These are phyloP conservation scores for Drechslerella dactyloides DNA, from an alignment of 2,329 filamentous ascomycete genomes.

Conservation along the genomic window DNA sequence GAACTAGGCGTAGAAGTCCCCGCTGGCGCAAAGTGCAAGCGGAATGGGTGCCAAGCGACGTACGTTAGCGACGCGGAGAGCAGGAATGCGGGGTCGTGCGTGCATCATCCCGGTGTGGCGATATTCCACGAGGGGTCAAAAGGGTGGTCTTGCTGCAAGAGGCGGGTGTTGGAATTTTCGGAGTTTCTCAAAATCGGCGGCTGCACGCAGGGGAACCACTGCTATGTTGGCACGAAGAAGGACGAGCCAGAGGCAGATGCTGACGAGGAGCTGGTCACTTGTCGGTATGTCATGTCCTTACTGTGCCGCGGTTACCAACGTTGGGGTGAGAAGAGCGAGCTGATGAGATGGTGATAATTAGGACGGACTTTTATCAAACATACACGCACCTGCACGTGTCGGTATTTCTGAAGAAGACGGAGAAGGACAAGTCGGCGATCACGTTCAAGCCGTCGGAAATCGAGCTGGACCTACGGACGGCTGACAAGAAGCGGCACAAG, in stretches of 20 bases:
- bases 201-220: constrained; percentile 80
- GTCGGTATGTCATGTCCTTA: constrained; percentile 73
- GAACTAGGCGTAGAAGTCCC: constrained; percentile 76
- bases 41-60: constrained; percentile 72
- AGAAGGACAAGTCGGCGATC: constrained; percentile 77
- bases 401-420: constrained; percentile 96
- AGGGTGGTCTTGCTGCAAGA: constrained; percentile 96
- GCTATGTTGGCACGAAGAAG: constrained; percentile 80
- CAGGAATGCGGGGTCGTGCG: constrained; percentile 76
- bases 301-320: neutral
- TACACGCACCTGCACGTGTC: constrained; percentile 82
- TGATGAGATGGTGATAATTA: constrained; percentile 56
- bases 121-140: constrained; percentile 97
- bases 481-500: constrained; percentile 82
- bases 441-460: constrained; percentile 70
- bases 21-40: constrained; percentile 75
- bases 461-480: constrained; percentile 81
- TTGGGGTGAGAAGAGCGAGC: neutral
- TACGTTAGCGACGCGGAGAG: constrained; percentile 67
- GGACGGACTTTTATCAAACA: constrained; percentile 95
- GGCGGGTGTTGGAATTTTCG: constrained; percentile 92
- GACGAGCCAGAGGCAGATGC: constrained; percentile 59
- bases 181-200: constrained; percentile 96
- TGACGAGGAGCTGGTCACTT: constrained; percentile 58
- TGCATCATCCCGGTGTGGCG: constrained; percentile 85